phyloP scores from a whole-genome alignment of 148 eudicot genomes.

The Rhododendron simsii region DNA sequence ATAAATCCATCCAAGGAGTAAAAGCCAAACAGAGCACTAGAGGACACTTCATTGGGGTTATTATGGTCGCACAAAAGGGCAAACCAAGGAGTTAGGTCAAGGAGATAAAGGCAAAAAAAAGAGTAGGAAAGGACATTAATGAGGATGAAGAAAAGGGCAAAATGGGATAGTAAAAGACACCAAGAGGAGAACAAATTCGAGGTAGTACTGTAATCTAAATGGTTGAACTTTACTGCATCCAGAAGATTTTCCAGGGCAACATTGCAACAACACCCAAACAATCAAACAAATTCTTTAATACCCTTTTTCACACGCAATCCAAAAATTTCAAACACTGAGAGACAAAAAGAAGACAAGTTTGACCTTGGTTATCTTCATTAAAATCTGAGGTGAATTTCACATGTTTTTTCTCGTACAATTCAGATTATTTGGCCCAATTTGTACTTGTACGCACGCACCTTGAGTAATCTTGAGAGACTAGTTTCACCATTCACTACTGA shows the following conservation, averaged over 20 bases:
- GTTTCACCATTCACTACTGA: neutral
- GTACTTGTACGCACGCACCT: neutral
- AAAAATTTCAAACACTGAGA: neutral
- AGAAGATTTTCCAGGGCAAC: slow-evolving; percentile 8
- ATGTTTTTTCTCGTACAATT: neutral
- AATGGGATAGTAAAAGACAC: neutral
- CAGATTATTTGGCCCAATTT: neutral
- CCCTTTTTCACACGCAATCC: slow-evolving; percentile 6
- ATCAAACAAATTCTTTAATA: slow-evolving; percentile 4
- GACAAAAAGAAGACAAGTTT: neutral
- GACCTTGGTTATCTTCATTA: neutral
- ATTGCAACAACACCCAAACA: neutral
- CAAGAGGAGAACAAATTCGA: slow-evolving; percentile 1
- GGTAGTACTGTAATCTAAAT: neutral
- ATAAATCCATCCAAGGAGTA: slow-evolving; percentile 4
- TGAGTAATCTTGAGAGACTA: neutral
- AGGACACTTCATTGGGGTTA: neutral
- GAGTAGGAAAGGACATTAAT: neutral
- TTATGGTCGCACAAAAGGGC: neutral
- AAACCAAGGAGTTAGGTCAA: slow-evolving; percentile 1
- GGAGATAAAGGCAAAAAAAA: neutral
- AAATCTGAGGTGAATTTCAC: neutral
- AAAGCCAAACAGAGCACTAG: slow-evolving; percentile 2
- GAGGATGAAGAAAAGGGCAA: slow-evolving; percentile 1
- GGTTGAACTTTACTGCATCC: slow-evolving; percentile 8